Evolutionary conservation across 75 land plant species (phyloP).

Genomic region (Picea sitchensis): DNA sequence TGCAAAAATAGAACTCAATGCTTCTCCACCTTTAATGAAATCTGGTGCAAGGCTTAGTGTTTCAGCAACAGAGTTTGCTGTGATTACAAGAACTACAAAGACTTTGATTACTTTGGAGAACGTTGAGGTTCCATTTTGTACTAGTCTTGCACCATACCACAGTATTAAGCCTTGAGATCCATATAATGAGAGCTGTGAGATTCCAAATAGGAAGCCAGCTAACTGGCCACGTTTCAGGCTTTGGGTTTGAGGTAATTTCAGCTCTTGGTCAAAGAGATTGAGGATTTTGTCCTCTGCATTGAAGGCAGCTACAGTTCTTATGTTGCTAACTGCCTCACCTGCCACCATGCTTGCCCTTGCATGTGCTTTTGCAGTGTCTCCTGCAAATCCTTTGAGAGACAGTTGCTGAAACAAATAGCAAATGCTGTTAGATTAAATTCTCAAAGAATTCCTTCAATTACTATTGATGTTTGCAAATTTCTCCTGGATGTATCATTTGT

Average conservation of each 20-base stretch:
- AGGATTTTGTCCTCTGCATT: conserved; percentile 89
- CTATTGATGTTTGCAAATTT: neutral
- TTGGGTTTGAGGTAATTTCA: conserved; percentile 43
- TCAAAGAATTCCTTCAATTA: neutral
- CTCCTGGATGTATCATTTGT: neutral
- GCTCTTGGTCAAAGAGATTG: conserved; percentile 60
- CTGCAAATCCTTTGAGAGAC: conserved; percentile 80
- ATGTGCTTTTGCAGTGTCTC: conserved; percentile 86
- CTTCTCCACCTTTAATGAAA: conserved; percentile 71
- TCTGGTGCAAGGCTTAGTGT: conserved; percentile 88
- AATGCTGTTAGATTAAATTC: neutral
- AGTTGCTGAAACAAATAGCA: conserved; percentile 54
- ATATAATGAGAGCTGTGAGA: conserved; percentile 77
- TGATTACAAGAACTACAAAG: conserved; percentile 79
- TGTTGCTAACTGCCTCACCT: conserved; percentile 90
- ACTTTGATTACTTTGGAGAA: conserved; percentile 89
- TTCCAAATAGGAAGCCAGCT: conserved; percentile 74
- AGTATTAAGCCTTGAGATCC: conserved; percentile 77
- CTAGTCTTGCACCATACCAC: conserved; percentile 82
- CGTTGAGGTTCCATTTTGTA: conserved; percentile 61
- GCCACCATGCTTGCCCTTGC: conserved; percentile 85
- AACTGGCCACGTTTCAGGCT: conserved; percentile 77
- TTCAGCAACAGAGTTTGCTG: conserved; percentile 84
- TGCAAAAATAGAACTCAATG: conserved; percentile 77
- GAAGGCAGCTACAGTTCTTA: conserved; percentile 87